Base-by-base conservation (phyloP, 164 flowering plant species). In the Aristolochia contorta region DNA sequence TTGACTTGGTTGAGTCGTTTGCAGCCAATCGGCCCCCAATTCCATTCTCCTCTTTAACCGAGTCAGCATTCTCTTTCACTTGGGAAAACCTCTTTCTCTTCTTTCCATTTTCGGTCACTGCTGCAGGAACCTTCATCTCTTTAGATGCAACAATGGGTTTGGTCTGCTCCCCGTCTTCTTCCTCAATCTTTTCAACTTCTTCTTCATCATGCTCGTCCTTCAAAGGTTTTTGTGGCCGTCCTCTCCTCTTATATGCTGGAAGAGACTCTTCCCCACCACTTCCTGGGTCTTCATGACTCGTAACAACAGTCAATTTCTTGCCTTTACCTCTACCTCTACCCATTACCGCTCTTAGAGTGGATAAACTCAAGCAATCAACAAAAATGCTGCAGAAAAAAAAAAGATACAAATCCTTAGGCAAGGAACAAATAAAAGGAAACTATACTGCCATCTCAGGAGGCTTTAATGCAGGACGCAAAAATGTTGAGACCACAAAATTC, bases 301-400 rank as follows among this genome's bases (percentile, higher is more conserved):
- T 37, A 51, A 67, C 72, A 67, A 65, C 74, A 55, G 74, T 74
- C 16, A 65, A 66, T 75, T 81, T 89, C 77, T 78, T 87, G 52
- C 83, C 85, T 70, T 82, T 89, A 62, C 88, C 89, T 80, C 91
- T 85, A 56, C 85, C 92, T 74, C 90, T 82, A 56, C 94, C 88
- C 94, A 89, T 84, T 54, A 32, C 64, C 60, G 50, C 25, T 48
- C 25, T 23, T 20, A 37, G 13, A 30, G 18, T 64, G 63, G n/a
- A 63, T 56, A 65, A 64, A 49, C 54, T 46, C 62, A 69, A 65
- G 56, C 60, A 20, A 47, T 65, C 56, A 61, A 57, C 23, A 56
- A 21, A 45, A 57, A 62, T 47, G 63, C 79, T 77, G 75, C 74
- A 22, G 49, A 2, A 45, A 60, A 53, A 20, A 58, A 20, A 50